Evolutionary conservation across 352 stramenopile species (phyloP).

Genomic region (Pythium folliculosum): DNA sequence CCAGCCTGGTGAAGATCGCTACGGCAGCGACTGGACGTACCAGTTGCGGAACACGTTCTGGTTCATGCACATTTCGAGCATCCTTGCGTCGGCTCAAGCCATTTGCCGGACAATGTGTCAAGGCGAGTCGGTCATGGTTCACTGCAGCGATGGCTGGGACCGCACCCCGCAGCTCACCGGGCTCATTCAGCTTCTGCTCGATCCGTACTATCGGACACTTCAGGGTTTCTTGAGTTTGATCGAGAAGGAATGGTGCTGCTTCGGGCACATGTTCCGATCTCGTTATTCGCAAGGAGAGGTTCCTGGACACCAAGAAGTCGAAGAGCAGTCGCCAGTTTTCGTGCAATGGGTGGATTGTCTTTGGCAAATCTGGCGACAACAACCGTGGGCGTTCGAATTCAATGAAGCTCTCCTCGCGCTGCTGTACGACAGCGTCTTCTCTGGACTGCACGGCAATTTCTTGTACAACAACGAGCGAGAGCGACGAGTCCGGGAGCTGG

Average conservation of each 20-base stretch:
- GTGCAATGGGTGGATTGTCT: slow-evolving; percentile 98
- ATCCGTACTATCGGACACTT: slow-evolving; percentile 98
- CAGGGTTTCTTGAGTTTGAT: slow-evolving; percentile 95
- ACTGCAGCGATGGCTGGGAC: slow-evolving; percentile 99
- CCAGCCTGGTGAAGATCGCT: slow-evolving; percentile 75
- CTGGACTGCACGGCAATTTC: slow-evolving; percentile 96
- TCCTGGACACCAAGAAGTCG: slow-evolving; percentile 92
- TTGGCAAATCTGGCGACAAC: slow-evolving; percentile 97
- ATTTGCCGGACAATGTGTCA: slow-evolving; percentile 95
- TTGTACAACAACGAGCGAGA: slow-evolving; percentile 96
- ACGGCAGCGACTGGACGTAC: slow-evolving; percentile 77
- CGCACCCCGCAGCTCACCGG: slow-evolving; percentile 95
- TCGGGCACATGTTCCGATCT: slow-evolving; percentile 99
- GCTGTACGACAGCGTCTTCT: slow-evolving; percentile 97
- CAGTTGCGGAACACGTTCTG: slow-evolving; percentile 96
- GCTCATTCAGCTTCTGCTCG: slow-evolving; percentile 96
- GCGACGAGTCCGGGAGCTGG: slow-evolving; percentile 60
- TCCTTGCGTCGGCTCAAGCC: slow-evolving; percentile 93
- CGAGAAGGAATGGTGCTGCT: slow-evolving; percentile 99
- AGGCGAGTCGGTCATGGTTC: slow-evolving; percentile 95
- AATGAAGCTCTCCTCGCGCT: slow-evolving; percentile 91
- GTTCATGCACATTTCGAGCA: slow-evolving; percentile 95
- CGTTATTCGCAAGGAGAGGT: slow-evolving; percentile 95
- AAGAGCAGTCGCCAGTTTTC: slow-evolving; percentile 98
- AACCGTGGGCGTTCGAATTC: slow-evolving; percentile 98